Base-by-base conservation (phyloP, 108 stramenopile genomes). In the Stephanodiscus triporus region DNA sequence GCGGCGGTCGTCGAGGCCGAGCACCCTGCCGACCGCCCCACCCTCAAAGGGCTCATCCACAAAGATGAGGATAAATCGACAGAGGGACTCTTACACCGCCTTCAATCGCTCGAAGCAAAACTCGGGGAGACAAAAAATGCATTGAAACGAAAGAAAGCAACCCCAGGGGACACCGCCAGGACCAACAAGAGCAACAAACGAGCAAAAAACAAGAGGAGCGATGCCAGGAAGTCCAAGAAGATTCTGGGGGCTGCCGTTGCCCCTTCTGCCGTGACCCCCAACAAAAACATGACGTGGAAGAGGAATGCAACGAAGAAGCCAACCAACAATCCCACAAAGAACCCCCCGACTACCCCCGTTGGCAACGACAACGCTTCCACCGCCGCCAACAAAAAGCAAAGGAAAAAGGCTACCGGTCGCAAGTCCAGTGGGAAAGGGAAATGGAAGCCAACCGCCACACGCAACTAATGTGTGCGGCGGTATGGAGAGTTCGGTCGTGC, bases 341-440 rank as follows among this genome's bases (percentile, higher is more conserved):
- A 53, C 6, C 2, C 2, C 19, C 2, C 2, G 3, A 2, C 48
- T 19, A 7, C 51, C 3, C 51, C 51, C 30, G 57, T 30, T 10
- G 57, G 10, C 24, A 58, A 6, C 2, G 16, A 45, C 34, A 42
- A 29, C 63, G 63, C 10, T 36, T 38, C 63, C 16, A 27, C 32
- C 63, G 13, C 24, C 23, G 40, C 22, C 40, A 45, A 3, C 5
- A 65, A 65, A 65, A 50, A 27, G 0, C 6, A 2, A 30, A 58
- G 3, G 17, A 32, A 58, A 32, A 58, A 58, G 4, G 8, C 29
- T 32, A 9, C 68, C n/a, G 54, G 16, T 2, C 24, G 7, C 66
- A 66, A 56, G 29, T 57, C 53, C 16, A 50, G 27, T 40, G 48
- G 49, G 66, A 75, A 66, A 34, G 54, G 8, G 24, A 2, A 50